Evolutionary conservation across 2,329 filamentous ascomycete species (phyloP).

Genomic region (Lecanicillium sp.): DNA sequence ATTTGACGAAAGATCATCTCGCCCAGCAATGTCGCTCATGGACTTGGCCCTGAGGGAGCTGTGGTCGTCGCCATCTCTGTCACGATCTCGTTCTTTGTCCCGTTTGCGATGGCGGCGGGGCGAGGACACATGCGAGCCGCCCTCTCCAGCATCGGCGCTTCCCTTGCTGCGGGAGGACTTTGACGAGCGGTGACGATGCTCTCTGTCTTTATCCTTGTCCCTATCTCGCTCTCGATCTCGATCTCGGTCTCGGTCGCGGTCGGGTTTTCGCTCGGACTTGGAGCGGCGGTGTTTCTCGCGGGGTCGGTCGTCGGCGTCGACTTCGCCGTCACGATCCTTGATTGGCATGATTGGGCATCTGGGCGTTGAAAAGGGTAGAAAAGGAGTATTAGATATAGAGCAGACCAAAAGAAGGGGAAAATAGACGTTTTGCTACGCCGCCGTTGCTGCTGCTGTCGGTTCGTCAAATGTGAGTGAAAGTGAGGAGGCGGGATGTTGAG

Average conservation of each 20-base stretch:
- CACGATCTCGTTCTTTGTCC: slow-evolving; percentile 21
- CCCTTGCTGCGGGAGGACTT: slow-evolving; percentile 33
- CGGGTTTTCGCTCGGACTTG: slow-evolving; percentile 29
- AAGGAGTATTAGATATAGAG: too few relatives aligned
- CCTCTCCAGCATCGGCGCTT: slow-evolving; percentile 31
- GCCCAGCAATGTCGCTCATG: slow-evolving; percentile 42
- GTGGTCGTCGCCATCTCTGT: slow-evolving; percentile 6
- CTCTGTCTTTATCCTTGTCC: slow-evolving; percentile 25
- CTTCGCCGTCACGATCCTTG: slow-evolving; percentile 33
- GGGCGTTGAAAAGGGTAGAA: background rate
- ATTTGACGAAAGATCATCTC: slow-evolving; percentile 24
- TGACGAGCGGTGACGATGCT: slow-evolving; percentile 30
- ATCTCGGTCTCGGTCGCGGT: slow-evolving; percentile 22
- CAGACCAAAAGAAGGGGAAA: too few relatives aligned
- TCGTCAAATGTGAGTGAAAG: background rate
- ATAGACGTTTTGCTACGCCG: too few relatives aligned
- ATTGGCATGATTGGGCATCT: slow-evolving; percentile 26
- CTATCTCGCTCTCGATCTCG: slow-evolving; percentile 22
- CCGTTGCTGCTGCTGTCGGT: too few relatives aligned
- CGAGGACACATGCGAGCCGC: slow-evolving; percentile 26
- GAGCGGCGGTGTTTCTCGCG: slow-evolving; percentile 32
- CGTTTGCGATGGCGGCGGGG: slow-evolving; percentile 22
- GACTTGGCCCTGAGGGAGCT: slow-evolving; percentile 19
- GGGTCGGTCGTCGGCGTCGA: slow-evolving; percentile 24
- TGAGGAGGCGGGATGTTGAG: background rate